Evolutionary conservation across 805 yeast genomes (phyloP).

Genomic region (Brettanomyces sp.): DNA sequence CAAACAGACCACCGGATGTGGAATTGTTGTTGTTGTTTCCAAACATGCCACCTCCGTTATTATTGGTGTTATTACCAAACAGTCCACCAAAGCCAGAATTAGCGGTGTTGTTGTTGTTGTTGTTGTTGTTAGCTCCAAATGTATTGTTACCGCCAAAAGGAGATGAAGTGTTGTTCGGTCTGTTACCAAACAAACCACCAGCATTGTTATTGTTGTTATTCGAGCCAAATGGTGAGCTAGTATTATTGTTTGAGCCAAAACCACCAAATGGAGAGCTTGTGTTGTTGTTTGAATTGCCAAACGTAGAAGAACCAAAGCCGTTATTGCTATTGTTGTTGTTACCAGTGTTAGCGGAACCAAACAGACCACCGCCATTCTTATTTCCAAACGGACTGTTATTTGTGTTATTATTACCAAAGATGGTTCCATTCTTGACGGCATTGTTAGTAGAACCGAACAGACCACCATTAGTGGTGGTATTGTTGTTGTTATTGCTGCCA

Average conservation of each 20-base stretch:
- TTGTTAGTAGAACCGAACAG: constrained; percentile 26
- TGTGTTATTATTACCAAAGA: constrained; percentile 11
- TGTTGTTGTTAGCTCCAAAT: constrained; percentile 27
- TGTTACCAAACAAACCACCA: constrained; percentile 28
- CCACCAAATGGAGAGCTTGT: constrained; percentile 2
- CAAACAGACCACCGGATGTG: constrained; percentile 15
- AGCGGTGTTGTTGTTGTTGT: constrained; percentile 8
- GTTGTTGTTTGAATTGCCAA: constrained; percentile 14
- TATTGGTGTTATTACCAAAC: constrained; percentile 14
- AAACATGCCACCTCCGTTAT: constrained; percentile 13
- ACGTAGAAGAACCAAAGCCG: constrained; percentile 20
- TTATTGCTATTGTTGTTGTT: constrained; percentile 16
- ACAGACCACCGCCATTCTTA: constrained; percentile 10
- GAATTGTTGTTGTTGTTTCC: constrained; percentile 6
- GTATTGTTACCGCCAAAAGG: constrained; percentile 14
- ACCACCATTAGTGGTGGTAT: constrained; percentile 23
- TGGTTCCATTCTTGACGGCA: constrained; percentile 8
- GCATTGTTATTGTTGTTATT: constrained; percentile 13
- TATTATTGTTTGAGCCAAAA: constrained; percentile 23
- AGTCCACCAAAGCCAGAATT: constrained; percentile 29
- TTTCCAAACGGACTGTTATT: constrained; percentile 22
- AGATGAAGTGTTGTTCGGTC: constrained; percentile 7
- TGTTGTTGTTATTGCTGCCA: constrained; percentile 27
- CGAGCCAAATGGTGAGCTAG: constrained; percentile 25
- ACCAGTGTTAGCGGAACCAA: constrained; percentile 11